Percentiles rank a stretch among this genome's conserved stretches.
Evolutionary conservation across 805 yeast genomes (phyloP).

Genomic region (Suhomyces faveliae): DNA sequence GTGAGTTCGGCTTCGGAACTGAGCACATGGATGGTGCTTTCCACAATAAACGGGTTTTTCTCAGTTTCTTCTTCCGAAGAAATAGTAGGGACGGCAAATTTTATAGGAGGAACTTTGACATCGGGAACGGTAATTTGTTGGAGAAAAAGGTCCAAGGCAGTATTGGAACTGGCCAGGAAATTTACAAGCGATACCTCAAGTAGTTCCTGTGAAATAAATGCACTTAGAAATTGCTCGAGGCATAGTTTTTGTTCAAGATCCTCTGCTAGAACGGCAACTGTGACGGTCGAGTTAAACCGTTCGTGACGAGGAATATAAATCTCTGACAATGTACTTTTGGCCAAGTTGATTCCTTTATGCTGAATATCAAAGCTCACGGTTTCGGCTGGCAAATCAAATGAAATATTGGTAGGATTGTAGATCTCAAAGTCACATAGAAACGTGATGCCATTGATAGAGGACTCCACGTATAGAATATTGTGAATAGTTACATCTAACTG

Average conservation of each 20-base stretch:
- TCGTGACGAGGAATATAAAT: constrained; percentile 18
- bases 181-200: constrained; percentile 31
- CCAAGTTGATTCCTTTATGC: constrained; percentile 35
- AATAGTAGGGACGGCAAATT: constrained; percentile 12
- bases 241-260: constrained; percentile 12
- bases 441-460: constrained; percentile 20
- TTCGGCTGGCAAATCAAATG: constrained; percentile 23
- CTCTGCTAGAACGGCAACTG: constrained; percentile 10
- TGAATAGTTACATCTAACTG: constrained; percentile 14
- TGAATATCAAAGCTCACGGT: constrained; percentile 24
- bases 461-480: constrained; percentile 20
- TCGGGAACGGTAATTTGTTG: constrained; percentile 17
- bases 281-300: constrained; percentile 18
- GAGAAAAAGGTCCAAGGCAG: constrained; percentile 13
- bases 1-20: constrained; percentile 54
- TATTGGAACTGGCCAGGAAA: constrained; percentile 16
- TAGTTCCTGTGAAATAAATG: constrained; percentile 36
- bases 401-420: constrained; percentile 30
- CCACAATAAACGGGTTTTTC: constrained; percentile 42
- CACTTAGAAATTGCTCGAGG: constrained; percentile 37
- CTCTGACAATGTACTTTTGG: constrained; percentile 17
- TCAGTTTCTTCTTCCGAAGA: neutral
- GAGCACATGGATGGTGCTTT: constrained; percentile 53
- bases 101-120: constrained; percentile 27
- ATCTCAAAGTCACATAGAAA: constrained; percentile 31